Conservation (phyloP, 305 asterid genomes). For the Fraxinus velutina region DNA sequence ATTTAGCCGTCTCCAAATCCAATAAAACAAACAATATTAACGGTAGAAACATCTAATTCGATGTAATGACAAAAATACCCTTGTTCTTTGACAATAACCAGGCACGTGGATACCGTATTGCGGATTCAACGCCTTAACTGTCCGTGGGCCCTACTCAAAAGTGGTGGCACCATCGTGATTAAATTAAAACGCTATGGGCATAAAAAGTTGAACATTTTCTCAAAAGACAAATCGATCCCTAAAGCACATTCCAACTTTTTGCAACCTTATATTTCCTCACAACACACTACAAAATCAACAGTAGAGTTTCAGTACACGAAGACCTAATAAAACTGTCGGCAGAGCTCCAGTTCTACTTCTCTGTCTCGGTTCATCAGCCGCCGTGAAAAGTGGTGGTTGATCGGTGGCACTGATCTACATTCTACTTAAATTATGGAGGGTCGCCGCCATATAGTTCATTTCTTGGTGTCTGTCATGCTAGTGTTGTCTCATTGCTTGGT, state of each 20-base stretch:
- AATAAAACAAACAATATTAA: constrained; percentile 15
- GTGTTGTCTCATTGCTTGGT: not conserved
- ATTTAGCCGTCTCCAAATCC: too few relatives aligned
- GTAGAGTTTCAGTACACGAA: constrained; percentile 19
- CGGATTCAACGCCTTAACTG: constrained; percentile 89
- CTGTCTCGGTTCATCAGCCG: constrained; percentile 46
- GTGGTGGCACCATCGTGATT: constrained; percentile 43
- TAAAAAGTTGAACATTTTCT: not conserved
- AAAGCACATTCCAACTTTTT: constrained; percentile 12
- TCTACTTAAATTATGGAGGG: constrained; percentile 37
- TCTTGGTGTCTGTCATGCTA: constrained; percentile 11
- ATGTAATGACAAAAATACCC: constrained; percentile 45
- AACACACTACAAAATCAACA: not conserved
- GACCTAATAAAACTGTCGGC: constrained; percentile 41
- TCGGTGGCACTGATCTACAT: constrained; percentile 8
- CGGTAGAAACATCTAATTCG: constrained; percentile 36
- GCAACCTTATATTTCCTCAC: constrained; percentile 10
- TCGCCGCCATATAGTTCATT: constrained; percentile 9
- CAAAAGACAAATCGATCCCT: not conserved
- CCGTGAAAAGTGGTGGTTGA: constrained; percentile 22
- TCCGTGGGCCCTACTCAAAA: constrained; percentile 41
- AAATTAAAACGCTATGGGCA: constrained; percentile 29
- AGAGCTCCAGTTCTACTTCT: constrained; percentile 2
- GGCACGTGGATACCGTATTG: constrained; percentile 40
- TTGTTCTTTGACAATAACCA: constrained; percentile 4